A percentile compares a stretch with the other conserved stretches of the same genome.
Evolutionary conservation across 345 rosid species (phyloP).

Genomic region (Lepidium aucheri): DNA sequence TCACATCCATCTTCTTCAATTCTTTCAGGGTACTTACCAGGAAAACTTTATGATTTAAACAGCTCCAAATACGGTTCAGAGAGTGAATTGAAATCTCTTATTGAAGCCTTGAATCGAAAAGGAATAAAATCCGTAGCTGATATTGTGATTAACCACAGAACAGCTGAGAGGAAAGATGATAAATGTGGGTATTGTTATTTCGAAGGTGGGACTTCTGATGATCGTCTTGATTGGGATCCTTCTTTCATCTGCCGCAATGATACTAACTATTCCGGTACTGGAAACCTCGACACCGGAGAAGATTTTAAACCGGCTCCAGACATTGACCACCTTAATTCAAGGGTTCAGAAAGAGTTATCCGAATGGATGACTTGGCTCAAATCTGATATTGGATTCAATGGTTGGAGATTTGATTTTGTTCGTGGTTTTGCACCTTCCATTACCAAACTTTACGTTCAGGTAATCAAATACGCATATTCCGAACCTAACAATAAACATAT

Average conservation of each 20-base stretch:
- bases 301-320: constrained; percentile 56
- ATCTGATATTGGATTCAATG: constrained; percentile 57
- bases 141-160: constrained; percentile 79
- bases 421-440: constrained; percentile 56
- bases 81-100: constrained; percentile 44
- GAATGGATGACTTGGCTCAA: constrained; percentile 95
- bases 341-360: constrained; percentile 56
- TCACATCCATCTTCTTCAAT: not conserved
- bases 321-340: constrained; percentile 70
- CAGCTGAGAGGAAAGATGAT: constrained; percentile 61
- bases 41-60: constrained; percentile 72
- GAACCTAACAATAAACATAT: too few relatives aligned
- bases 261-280: constrained; percentile 42
- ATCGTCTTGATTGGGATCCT: constrained; percentile 84
- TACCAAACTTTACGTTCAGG: constrained; percentile 40
- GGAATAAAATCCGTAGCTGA: constrained; percentile 75
- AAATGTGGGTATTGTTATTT: constrained; percentile 57
- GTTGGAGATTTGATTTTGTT: constrained; percentile 76
- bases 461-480: not conserved
- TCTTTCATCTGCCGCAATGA: constrained; percentile 58
- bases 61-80: constrained; percentile 67
- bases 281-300: constrained; percentile 63
- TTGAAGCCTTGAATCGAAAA: constrained; percentile 38
- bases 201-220: constrained; percentile 81
- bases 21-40: constrained; percentile 67